Base-by-base conservation (phyloP, 768 basidiomycete genomes). In the Tulasnella sp. region DNA sequence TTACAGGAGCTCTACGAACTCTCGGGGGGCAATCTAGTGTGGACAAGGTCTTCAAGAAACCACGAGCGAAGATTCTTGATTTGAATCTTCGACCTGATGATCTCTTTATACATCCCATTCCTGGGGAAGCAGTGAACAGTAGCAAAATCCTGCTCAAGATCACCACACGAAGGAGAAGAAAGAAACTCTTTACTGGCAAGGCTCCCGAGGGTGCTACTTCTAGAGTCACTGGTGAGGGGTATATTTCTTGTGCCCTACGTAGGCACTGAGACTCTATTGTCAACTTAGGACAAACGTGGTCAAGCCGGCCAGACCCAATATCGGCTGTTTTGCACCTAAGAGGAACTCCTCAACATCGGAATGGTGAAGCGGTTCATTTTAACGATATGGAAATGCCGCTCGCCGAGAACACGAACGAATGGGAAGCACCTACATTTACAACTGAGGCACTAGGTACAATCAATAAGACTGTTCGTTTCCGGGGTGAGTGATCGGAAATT, bases 111-210 rank as follows among this genome's bases (percentile, higher is more conserved):
- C 92, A 95, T 68, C 88, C 91, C 1, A 76, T 96, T 9, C 80
- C 84, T 2, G 94, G 93, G 0, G 85, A 92, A 63, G 77, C 88
- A 8, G 81, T 86, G 38, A 71, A 75, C 17, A 86, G 85, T 51
- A 84, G 81, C 67, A 95, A 91, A 63, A 75, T 98, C n/a, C 69
- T 97, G 2, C 70, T 97, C 44, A 93, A 85, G 69, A 77, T 97
- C n/a, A 80, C 82, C 4, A 90, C 82, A 72, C 76, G 85, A 64
- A 85, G 78, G 59, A 83, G 78, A 65, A 68, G 66, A 54, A 70
- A 56, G 52, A 60, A 61, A 65, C n/a, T 15, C 30, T 26, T 13
- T 13, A 50, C 11, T 13, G 11, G 19, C 17, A 52, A 52, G 27
- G 5, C 27, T 7, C 47, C 47, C 21, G n/a, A n/a, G 7, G 34